A percentile compares a stretch with the other conserved stretches of the same genome.
Evolutionary conservation across 176 grass and related monocot species (phyloP).

Genomic region (Aegilops sharonensis): DNA sequence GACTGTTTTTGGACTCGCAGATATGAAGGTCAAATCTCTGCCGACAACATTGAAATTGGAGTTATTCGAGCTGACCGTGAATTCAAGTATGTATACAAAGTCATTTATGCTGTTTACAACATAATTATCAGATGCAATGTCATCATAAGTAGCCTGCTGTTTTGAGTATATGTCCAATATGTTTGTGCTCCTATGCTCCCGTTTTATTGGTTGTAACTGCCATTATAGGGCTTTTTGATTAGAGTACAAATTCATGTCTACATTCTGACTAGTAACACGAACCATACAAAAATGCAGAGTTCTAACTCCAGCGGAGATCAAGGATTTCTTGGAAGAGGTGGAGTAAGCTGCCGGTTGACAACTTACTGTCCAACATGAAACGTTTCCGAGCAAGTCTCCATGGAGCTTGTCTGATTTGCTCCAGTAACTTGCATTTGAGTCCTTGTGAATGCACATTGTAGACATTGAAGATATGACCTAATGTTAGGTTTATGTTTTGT

Average conservation of each 20-base stretch:
- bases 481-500: conserved; percentile 32
- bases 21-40: conserved; percentile 95
- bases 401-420: conserved; percentile 32
- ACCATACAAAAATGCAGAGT: conserved; percentile 56
- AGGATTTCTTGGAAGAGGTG: conserved; percentile 98
- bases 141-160: neutral
- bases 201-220: neutral
- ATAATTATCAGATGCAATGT: neutral
- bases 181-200: neutral
- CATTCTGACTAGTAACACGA: conserved; percentile 24
- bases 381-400: neutral
- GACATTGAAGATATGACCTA: neutral
- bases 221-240: neutral
- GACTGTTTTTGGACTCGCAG: conserved; percentile 43
- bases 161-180: neutral
- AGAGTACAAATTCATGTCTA: neutral
- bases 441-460: conserved; percentile 2
- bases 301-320: conserved; percentile 88
- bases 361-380: neutral
- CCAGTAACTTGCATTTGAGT: conserved; percentile 19
- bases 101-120: neutral
- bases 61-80: conserved; percentile 76
- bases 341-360: conserved; percentile 47
- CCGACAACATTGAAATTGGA: conserved; percentile 98
- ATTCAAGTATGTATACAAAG: conserved; percentile 61